phyloP scores from a whole-genome alignment of 1,284 basidiomycete species.

The Ustilago bromivora region DNA sequence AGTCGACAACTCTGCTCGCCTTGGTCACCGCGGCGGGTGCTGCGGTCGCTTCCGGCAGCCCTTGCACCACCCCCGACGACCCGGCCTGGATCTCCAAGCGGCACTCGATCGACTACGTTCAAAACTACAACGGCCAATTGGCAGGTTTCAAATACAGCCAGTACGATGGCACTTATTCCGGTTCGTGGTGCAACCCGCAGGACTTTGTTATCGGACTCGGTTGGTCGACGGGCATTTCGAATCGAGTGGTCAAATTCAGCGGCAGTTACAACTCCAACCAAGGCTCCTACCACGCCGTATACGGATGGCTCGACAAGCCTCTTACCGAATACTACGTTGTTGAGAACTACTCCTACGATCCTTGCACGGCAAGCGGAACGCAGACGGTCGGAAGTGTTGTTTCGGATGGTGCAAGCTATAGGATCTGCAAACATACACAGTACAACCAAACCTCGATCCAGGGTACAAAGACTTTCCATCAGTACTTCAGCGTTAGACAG shows the following conservation, averaged over 20 bases:
- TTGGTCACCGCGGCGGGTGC: slow-evolving; percentile 17
- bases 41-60: slow-evolving; percentile 11
- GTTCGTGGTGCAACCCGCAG: slow-evolving; percentile 29
- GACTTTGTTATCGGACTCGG: slow-evolving; percentile 43
- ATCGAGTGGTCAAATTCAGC: slow-evolving; percentile 34
- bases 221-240: slow-evolving; percentile 19
- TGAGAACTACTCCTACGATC: slow-evolving; percentile 43
- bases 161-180: slow-evolving; percentile 28
- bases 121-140: slow-evolving; percentile 38
- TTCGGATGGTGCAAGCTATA: slow-evolving; percentile 37
- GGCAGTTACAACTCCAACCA: slow-evolving; percentile 31
- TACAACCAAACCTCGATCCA: slow-evolving; percentile 45
- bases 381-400: slow-evolving; percentile 24
- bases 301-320: slow-evolving; percentile 43
- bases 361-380: slow-evolving; percentile 20
- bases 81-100: slow-evolving; percentile 17
- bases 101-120: slow-evolving; percentile 41
- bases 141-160: slow-evolving; percentile 39
- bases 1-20: slow-evolving; percentile 24
- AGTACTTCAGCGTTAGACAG: slow-evolving; percentile 33
- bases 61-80: background rate
- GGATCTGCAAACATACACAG: slow-evolving; percentile 47
- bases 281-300: slow-evolving; percentile 39
- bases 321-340: slow-evolving; percentile 47
- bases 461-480: slow-evolving; percentile 42